These are phyloP conservation scores for Scedosporium apiospermum DNA, from an alignment of 2,329 filamentous ascomycete species.

Conservation along the genomic window DNA sequence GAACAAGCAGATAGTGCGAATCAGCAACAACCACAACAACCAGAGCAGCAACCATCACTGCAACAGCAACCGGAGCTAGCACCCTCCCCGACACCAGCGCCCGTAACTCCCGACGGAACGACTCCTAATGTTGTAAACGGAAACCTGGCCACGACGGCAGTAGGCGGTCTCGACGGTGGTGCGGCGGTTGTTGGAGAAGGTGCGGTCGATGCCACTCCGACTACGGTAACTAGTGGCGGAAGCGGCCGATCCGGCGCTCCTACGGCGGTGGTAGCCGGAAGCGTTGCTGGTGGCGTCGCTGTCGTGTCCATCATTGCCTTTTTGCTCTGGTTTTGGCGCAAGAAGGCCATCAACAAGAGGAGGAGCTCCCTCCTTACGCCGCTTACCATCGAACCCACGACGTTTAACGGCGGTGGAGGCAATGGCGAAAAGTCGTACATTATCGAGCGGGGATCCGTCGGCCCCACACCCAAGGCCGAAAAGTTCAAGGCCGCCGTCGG, in stretches of 20 bases:
- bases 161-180: neutral
- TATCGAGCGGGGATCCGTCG: slow-evolving; percentile 37
- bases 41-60: neutral
- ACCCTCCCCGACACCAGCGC: neutral
- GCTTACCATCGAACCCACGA: slow-evolving; percentile 24
- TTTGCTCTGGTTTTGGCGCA: slow-evolving; percentile 41
- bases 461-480: slow-evolving; percentile 34
- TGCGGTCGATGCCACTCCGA: slow-evolving; percentile 1
- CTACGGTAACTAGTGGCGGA: slow-evolving; percentile 2
- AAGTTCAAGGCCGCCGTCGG: slow-evolving; percentile 30
- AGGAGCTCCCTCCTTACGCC: slow-evolving; percentile 41
- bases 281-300: slow-evolving; percentile 39
- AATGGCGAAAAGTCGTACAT: slow-evolving; percentile 24
- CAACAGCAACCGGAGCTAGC: neutral
- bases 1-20: neutral
- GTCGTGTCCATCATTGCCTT: slow-evolving; percentile 35
- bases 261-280: slow-evolving; percentile 38
- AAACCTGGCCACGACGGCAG: neutral
- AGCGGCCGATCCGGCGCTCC: slow-evolving; percentile 13
- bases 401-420: slow-evolving; percentile 6
- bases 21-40: neutral
- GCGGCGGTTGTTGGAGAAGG: slow-evolving; percentile 7
- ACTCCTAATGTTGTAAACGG: neutral
- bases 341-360: slow-evolving; percentile 29
- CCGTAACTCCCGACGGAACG: neutral